phyloP scores from a whole-genome alignment of 441 rosid genomes.

The Eugenia klotzschiana region DNA sequence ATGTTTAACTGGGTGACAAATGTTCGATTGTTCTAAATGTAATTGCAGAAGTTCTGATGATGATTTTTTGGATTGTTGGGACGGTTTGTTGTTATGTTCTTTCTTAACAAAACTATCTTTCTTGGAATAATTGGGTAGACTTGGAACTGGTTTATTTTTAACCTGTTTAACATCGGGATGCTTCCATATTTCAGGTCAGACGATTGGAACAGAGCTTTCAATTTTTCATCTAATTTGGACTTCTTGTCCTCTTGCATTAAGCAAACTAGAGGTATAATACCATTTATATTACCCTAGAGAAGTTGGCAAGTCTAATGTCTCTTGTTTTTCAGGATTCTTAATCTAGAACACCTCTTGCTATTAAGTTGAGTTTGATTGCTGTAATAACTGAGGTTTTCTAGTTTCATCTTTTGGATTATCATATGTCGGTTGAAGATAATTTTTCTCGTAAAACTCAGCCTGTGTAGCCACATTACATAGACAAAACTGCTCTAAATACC shows the following conservation, averaged over 20 bases:
- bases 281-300: neutral
- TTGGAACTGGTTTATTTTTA: neutral
- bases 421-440: neutral
- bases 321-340: neutral
- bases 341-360: neutral
- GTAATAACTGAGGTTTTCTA: neutral
- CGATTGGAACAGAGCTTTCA: conserved; percentile 83
- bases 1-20: neutral
- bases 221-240: conserved; percentile 60
- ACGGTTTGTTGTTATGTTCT: neutral
- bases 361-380: neutral
- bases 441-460: neutral
- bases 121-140: neutral
- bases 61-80: neutral
- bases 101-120: neutral
- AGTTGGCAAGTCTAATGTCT: neutral
- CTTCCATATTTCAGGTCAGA: conserved; percentile 45
- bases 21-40: neutral
- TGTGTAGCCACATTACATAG: neutral
- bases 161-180: neutral
- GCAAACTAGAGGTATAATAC: conserved; percentile 39
- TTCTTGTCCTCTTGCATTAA: conserved; percentile 54
- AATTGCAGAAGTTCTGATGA: neutral
- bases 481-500: neutral
- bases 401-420: neutral